A percentile compares a stretch with the other conserved stretches of the same genome.
Evolutionary conservation across 768 basidiomycete species (phyloP).

Genomic region (Chlorophyllum brunneum): DNA sequence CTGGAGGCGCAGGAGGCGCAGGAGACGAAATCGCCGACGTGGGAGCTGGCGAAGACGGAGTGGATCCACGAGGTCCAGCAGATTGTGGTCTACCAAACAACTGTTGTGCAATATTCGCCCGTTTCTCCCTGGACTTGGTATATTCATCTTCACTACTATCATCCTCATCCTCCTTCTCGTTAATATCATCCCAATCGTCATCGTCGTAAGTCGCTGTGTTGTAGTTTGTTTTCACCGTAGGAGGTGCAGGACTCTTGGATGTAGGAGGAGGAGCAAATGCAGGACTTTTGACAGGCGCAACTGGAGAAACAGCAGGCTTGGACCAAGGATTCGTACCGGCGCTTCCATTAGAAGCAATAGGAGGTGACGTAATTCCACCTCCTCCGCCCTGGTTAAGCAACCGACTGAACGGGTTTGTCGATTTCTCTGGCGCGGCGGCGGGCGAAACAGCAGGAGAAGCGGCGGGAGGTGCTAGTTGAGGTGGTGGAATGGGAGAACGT

Average conservation of each 20-base stretch:
- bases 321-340: constrained; percentile 68
- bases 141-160: constrained; percentile 82
- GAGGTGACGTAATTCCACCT: constrained; percentile 22
- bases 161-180: constrained; percentile 66
- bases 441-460: constrained; percentile 33
- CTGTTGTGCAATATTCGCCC: constrained; percentile 71
- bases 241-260: constrained; percentile 50
- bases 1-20: constrained; percentile 22
- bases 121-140: constrained; percentile 54
- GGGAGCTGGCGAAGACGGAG: constrained; percentile 32
- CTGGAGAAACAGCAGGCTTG: constrained; percentile 28
- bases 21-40: constrained; percentile 26
- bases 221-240: constrained; percentile 52
- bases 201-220: constrained; percentile 58
- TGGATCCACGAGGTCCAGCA: constrained; percentile 42
- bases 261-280: constrained; percentile 28
- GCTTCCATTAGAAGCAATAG: constrained; percentile 34
- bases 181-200: constrained; percentile 84
- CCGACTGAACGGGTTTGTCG: constrained; percentile 81
- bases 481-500: constrained; percentile 27
- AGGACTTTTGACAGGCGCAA: constrained; percentile 22
- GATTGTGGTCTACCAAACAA: constrained; percentile 74
- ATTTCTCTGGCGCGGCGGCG: constrained; percentile 37
- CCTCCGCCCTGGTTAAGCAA: constrained; percentile 51
- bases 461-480: constrained; percentile 26